Evolutionary conservation across 768 basidiomycete species (phyloP), one percentile per base, ranked within the genome.

Genomic region (Phanerodontia chrysosporium): DNA sequence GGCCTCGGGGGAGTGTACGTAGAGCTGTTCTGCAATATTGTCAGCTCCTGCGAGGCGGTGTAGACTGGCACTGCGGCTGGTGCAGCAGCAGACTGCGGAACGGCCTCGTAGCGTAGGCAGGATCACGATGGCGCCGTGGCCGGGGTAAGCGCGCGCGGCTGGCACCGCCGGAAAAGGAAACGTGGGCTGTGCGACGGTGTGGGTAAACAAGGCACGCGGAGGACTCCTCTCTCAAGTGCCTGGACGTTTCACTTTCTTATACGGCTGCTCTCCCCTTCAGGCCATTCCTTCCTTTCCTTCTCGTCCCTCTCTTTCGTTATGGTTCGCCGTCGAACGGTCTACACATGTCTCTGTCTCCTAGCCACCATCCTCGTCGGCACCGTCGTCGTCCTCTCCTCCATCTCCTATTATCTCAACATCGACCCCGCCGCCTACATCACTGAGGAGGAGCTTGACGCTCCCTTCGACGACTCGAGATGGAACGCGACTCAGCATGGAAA

Each of bases 361-460:
- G 86, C 84, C 58, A 80, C 93, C 65, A 73, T 95, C 76, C 86
- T 98, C 58, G 66, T 90, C 22, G 94, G 94, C 48, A 98, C 95
- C 21, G 84, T 97, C 73, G 66, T 91, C 72, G 94, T 98, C 59
- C 86, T 98, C 70, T 91, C 91, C 9, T 94, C 92, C 24, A 83
- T 98, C 49, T 89, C 94, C 21, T 92, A 89, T 72, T 95, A 94
- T 69, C 88, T 96, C 61, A 80, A 85, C 61, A 93, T 98, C 68
- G 83, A 87, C 71, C 73, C 83, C 51, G 74, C 77, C 36, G 93
- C 92, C 27, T 95, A 92, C 73, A 77, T 98, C 68, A 78, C 86
- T 4, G 90, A 95, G 70, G 71, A 76, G 13, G 90, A 95, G 69
- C 83, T 96, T 10, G 83, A 84, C 63, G 65, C 80, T 45, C 76